Evolutionary conservation across 768 basidiomycete species (phyloP), one percentile per base, ranked within the genome.

Genomic region (Kwoniella botswanensis): DNA sequence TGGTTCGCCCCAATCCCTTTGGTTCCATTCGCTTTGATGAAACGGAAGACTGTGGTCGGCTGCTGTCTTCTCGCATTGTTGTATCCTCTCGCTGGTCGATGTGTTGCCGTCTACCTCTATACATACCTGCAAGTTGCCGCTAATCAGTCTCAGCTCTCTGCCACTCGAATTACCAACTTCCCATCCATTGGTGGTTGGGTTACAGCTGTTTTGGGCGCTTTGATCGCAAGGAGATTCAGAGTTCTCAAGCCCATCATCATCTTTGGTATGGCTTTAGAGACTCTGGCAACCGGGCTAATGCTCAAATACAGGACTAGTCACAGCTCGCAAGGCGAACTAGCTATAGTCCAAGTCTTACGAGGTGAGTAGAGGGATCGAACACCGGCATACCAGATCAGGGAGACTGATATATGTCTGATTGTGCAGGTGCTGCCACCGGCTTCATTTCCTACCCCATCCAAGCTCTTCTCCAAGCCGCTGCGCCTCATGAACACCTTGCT

Each of bases 241-340:
- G 62, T 71, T 53, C 75, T 83, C 70, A 83, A 83, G 71, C 80
- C 80, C n/a, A 68, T 81, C 69, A 71, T 83, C 71, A 70, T 82
- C 66, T 61, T 76, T 41, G 82, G 82, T 6, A 74, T 82, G 69
- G 67, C 57, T 50, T 43, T 75, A 17, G 68, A 78, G 67, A 71
- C 71, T 15, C 77, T 83, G 18, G 75, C 76, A 0, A 72, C 74
- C 24, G 82, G 81, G 5, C 71, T 83, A n/a, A 82, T 82, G 81
- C 75, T 82, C 46, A 73, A 76, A 22, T 83, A 76, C 73, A 60
- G 82, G 22, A 59, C 59, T 1, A 68, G 75, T 46, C 72, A 70
- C 22, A 80, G 79, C 46, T 17, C 69, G 26, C 62, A 50, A 57
- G 75, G 54, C n/a, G 82, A 83, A 57, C 68, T 83, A n/a, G 73